Evolutionary conservation across 2,329 filamentous ascomycete species (phyloP), one percentile per base, ranked within the genome.

Genomic region (Aureobasidium subglaciale): DNA sequence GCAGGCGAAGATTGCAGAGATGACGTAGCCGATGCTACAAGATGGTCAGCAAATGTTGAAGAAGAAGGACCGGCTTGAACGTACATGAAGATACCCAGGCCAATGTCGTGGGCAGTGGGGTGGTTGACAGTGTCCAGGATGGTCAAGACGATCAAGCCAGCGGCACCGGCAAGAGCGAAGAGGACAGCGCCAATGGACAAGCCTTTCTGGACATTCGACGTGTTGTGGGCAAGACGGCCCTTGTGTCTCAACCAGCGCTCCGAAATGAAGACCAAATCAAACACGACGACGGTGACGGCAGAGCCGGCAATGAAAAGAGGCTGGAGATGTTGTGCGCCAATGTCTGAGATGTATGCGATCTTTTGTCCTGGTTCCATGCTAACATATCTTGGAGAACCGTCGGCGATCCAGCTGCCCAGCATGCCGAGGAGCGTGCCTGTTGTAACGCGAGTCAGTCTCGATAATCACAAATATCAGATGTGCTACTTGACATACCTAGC

Each of bases 1-100:
- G 75, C 91, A 96, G 61, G 92, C 87, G 71, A 91, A 92, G 62
- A 96, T 79, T 56, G 92, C 91, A 4, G 85, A 89, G 55, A 96
- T 67, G 54, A 96, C 75, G 69, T 95, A 97, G 30, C 90, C 93
- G 13, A 71, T 83, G 49, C 67, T 71, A 43, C 5, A 22, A 41
- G 6, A 7, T 25, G 11, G 27, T 53, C 22, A 53, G 48, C 15
- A 3, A 32, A 3, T 16, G 16, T n/a, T 13, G 50, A 49, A 27
- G 42, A 10, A 25, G 18, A 15, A 48, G 49, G 34, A 30, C 20
- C 24, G 35, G 4, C 13, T n/a, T 16, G 10, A 27, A 62, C 69
- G 56, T 62, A 70, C 68, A 96, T 89, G 70, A 99, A 99, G 50
- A 96, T 71, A 1, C 81, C 71, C 32, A 99, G 73, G 71, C 95